Evolutionary conservation across 495 filamentous ascomycete species (phyloP).

Genomic region (Aspergillus saccharolyticus): DNA sequence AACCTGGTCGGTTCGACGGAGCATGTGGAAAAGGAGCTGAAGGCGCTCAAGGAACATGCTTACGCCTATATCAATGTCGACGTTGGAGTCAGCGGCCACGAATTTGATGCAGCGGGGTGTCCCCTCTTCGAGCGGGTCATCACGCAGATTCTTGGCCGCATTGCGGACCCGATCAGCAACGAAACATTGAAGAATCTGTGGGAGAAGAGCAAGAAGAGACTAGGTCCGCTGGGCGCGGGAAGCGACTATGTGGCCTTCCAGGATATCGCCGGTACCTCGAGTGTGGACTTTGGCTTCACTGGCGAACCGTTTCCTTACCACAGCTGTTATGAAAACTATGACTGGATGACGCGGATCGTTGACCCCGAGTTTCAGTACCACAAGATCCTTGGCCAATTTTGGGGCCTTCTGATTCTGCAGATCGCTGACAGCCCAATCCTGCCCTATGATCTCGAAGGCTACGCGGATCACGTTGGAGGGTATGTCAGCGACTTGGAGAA

Average conservation of each 20-base stretch:
- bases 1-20: conserved; percentile 94
- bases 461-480: conserved; percentile 54
- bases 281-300: conserved; percentile 77
- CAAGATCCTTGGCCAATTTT: conserved; percentile 69
- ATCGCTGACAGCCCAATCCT: conserved; percentile 73
- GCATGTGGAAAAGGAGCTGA: conserved; percentile 70
- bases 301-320: conserved; percentile 68
- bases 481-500: conserved; percentile 64
- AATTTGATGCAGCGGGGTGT: conserved; percentile 71
- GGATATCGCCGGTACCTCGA: conserved; percentile 85
- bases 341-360: conserved; percentile 73
- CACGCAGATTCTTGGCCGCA: conserved; percentile 64
- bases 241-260: conserved; percentile 92
- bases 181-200: conserved; percentile 70
- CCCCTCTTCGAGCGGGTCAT: conserved; percentile 72
- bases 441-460: conserved; percentile 78
- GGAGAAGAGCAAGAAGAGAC: conserved; percentile 55
- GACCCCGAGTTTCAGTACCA: conserved; percentile 86
- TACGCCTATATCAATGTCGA: conserved; percentile 92
- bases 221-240: conserved; percentile 68
- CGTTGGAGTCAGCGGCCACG: conserved; percentile 67
- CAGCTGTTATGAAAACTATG: conserved; percentile 83
- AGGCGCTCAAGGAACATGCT: conserved; percentile 53
- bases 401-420: conserved; percentile 79
- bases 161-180: conserved; percentile 67